Conservation (phyloP, 2,329 filamentous ascomycete species). For the Penicillium griseofulvum region DNA sequence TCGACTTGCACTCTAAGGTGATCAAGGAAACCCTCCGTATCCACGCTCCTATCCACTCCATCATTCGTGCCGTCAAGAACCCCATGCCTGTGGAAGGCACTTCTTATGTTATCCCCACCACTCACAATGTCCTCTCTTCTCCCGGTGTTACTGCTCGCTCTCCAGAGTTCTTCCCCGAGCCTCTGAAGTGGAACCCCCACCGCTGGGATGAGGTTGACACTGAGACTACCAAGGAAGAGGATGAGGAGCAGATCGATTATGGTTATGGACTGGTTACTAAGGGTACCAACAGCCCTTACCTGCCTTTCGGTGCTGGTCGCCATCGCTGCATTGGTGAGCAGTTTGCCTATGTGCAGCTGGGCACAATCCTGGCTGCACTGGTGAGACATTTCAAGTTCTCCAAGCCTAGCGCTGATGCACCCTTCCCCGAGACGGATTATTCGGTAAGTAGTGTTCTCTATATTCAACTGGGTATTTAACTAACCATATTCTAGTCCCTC, state of each 20-base stretch:
- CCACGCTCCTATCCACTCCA: constrained; percentile 91
- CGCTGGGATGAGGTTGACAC: constrained; percentile 70
- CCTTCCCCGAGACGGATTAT: constrained; percentile 55
- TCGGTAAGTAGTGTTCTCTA: constrained; percentile 38
- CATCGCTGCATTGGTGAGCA: constrained; percentile 97
- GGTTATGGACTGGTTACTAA: constrained; percentile 92
- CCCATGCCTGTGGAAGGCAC: constrained; percentile 82
- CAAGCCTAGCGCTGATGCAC: constrained; percentile 47
- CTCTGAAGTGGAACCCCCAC: constrained; percentile 82
- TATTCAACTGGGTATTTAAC: neutral
- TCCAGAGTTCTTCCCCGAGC: constrained; percentile 74
- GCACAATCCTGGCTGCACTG: constrained; percentile 75
- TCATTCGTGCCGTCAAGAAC: constrained; percentile 86
- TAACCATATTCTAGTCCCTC: constrained; percentile 47
- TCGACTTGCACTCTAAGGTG: constrained; percentile 78
- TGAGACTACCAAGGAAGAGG: constrained; percentile 47
- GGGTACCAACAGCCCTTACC: constrained; percentile 82
- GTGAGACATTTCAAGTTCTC: constrained; percentile 77
- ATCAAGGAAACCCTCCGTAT: constrained; percentile 90
- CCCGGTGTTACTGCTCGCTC: constrained; percentile 77
- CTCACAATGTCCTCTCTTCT: constrained; percentile 77
- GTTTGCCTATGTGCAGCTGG: constrained; percentile 89
- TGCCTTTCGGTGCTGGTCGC: constrained; percentile 89
- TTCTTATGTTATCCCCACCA: constrained; percentile 75
- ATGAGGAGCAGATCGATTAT: constrained; percentile 81